Evolutionary conservation across 176 grass and related monocot species (phyloP).

Genomic region (Zoysia pacifica): DNA sequence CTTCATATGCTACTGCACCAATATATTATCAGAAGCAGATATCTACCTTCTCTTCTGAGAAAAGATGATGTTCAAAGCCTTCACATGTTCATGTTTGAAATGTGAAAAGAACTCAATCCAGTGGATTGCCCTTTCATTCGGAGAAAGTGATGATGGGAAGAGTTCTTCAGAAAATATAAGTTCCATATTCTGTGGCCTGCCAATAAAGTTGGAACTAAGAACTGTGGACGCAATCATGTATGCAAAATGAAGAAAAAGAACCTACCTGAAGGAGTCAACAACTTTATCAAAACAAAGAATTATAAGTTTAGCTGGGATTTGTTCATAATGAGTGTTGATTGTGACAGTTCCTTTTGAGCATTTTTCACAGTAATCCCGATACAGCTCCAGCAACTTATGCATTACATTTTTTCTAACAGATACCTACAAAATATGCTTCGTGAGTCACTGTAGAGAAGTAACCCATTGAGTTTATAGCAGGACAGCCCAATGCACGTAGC

Average conservation of each 20-base stretch:
- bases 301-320: constrained; percentile 85
- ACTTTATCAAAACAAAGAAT: constrained; percentile 81
- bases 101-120: constrained; percentile 86
- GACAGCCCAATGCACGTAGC: too few species aligned
- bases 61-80: constrained; percentile 71
- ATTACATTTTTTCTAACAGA: constrained; percentile 86
- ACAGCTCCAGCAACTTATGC: constrained; percentile 78
- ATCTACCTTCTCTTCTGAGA: constrained; percentile 87
- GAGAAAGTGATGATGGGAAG: constrained; percentile 75
- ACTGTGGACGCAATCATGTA: constrained; percentile 15
- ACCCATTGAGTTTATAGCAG: not conserved
- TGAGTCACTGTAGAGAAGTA: constrained; percentile 33
- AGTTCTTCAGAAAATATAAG: constrained; percentile 80
- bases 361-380: constrained; percentile 75
- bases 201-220: constrained; percentile 41
- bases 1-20: not conserved
- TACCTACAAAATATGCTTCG: constrained; percentile 56
- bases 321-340: constrained; percentile 68
- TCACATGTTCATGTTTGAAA: constrained; percentile 74
- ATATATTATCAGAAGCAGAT: constrained; percentile 12
- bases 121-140: constrained; percentile 81
- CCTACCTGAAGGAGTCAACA: constrained; percentile 73
- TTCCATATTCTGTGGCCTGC: constrained; percentile 75
- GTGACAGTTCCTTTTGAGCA: constrained; percentile 65
- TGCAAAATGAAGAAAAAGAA: constrained; percentile 23